Conservation (phyloP, 495 filamentous ascomycete species). For the Hypoxylon lenormandii region DNA sequence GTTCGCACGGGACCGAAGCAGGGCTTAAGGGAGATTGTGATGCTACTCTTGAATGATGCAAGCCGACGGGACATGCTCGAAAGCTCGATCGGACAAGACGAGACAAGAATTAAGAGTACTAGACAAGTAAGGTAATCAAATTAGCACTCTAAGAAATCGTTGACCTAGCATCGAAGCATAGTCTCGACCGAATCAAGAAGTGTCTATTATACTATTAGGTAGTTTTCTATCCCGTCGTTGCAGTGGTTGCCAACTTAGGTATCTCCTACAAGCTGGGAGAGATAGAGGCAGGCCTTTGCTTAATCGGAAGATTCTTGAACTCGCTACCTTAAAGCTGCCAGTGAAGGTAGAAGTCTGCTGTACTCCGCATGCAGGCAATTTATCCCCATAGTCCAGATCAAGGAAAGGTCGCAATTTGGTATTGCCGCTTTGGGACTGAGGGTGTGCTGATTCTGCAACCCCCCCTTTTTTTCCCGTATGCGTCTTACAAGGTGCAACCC, state of each 20-base stretch:
- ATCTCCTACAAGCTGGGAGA: neutral
- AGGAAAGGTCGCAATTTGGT: slow-evolving; percentile 29
- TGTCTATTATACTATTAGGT: slow-evolving; percentile 1
- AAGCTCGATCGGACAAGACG: neutral
- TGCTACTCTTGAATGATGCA: slow-evolving; percentile 6
- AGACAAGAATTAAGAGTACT: neutral
- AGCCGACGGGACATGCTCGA: neutral
- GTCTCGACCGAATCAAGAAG: slow-evolving; percentile 8
- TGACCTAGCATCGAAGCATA: neutral
- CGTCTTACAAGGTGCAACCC: slow-evolving; percentile 33
- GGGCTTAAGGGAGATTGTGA: slow-evolving; percentile 4
- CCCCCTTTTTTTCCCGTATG: slow-evolving; percentile 19
- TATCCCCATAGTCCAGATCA: slow-evolving; percentile 43
- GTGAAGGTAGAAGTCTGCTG: slow-evolving; percentile 31
- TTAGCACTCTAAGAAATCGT: slow-evolving; percentile 2
- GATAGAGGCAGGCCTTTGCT: slow-evolving; percentile 20
- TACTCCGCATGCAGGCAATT: slow-evolving; percentile 47
- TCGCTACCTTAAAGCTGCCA: slow-evolving; percentile 39
- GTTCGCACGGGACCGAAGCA: slow-evolving; percentile 3
- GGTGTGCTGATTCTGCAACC: slow-evolving; percentile 42
- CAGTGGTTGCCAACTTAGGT: slow-evolving; percentile 13
- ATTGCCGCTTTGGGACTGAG: slow-evolving; percentile 42
- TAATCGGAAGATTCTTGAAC: slow-evolving; percentile 40
- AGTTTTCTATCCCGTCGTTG: slow-evolving; percentile 30
- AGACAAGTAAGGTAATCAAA: neutral